These are phyloP conservation scores for Fragaria iinumae DNA, from an alignment of 306 rosid species.

Conservation along the genomic window DNA sequence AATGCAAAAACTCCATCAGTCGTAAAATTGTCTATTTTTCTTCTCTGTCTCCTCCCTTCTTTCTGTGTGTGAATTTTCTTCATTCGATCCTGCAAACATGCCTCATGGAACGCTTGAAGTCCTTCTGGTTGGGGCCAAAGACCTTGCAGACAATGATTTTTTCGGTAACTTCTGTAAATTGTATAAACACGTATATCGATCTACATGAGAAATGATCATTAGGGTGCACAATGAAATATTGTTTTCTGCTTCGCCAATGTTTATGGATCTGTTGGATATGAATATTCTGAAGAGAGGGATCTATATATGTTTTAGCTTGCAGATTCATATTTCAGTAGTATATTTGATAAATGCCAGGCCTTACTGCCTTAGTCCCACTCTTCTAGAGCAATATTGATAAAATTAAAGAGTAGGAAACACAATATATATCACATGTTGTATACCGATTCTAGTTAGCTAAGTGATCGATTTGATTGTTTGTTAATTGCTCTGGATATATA, in stretches of 20 bases:
- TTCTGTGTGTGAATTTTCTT: not conserved
- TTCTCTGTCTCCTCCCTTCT: not conserved
- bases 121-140: conserved; percentile 61
- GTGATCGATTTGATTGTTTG: not conserved
- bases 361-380: not conserved
- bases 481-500: not conserved
- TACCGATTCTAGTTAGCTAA: not conserved
- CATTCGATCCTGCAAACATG: conserved; percentile 35
- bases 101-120: conserved; percentile 75
- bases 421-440: not conserved
- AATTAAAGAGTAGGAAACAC: not conserved
- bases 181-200: not conserved
- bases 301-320: not conserved
- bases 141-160: conserved; percentile 58
- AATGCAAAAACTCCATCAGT: not conserved
- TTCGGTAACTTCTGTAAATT: conserved; percentile 32
- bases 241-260: not conserved
- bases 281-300: not conserved
- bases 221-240: not conserved
- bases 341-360: not conserved
- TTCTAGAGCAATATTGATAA: not conserved
- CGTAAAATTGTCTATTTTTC: not conserved
- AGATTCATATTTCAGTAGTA: not conserved
- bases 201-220: not conserved
- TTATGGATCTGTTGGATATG: not conserved